Conservation (phyloP, 129 eudicot genomes). For the Artemisia annua region DNA sequence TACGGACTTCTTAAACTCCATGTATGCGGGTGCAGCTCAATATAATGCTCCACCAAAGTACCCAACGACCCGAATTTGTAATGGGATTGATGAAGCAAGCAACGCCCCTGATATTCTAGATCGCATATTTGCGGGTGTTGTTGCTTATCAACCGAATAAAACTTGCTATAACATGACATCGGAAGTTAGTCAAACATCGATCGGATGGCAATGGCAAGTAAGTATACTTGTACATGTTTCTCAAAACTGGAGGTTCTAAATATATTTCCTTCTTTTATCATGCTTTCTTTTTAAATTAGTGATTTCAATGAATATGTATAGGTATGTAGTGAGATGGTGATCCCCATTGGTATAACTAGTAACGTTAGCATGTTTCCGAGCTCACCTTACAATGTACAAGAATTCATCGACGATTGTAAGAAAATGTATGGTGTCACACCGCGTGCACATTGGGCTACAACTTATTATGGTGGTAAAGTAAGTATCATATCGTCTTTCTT, state of each 20-base stretch:
- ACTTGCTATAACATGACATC: slow-evolving; percentile 36
- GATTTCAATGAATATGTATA: slow-evolving; percentile 6
- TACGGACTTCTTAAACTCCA: slow-evolving; percentile 40
- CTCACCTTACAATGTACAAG: slow-evolving; percentile 33
- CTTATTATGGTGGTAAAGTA: slow-evolving; percentile 83
- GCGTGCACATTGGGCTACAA: slow-evolving; percentile 79
- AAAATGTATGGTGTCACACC: slow-evolving; percentile 51
- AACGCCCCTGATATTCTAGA: slow-evolving; percentile 49
- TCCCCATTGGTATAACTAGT: slow-evolving; percentile 56
- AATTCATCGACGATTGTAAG: slow-evolving; percentile 32
- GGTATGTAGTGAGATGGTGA: slow-evolving; percentile 80
- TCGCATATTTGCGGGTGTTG: slow-evolving; percentile 50
- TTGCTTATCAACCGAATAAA: slow-evolving; percentile 23
- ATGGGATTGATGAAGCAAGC: slow-evolving; percentile 57
- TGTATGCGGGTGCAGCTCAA: slow-evolving; percentile 54
- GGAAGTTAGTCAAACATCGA: slow-evolving; percentile 21
- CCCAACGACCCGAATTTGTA: slow-evolving; percentile 52
- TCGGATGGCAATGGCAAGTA: slow-evolving; percentile 80
- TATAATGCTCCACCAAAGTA: slow-evolving; percentile 51
- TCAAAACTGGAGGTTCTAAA: no score
- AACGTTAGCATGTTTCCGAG: slow-evolving; percentile 58
- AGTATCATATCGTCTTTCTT: background rate
- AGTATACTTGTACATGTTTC: slow-evolving; percentile 15
- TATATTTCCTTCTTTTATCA: no score
- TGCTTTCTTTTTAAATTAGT: background rate